These are phyloP conservation scores for Aurinia saxatilis DNA, from an alignment of 345 rosid genomes.

Conservation along the genomic window DNA sequence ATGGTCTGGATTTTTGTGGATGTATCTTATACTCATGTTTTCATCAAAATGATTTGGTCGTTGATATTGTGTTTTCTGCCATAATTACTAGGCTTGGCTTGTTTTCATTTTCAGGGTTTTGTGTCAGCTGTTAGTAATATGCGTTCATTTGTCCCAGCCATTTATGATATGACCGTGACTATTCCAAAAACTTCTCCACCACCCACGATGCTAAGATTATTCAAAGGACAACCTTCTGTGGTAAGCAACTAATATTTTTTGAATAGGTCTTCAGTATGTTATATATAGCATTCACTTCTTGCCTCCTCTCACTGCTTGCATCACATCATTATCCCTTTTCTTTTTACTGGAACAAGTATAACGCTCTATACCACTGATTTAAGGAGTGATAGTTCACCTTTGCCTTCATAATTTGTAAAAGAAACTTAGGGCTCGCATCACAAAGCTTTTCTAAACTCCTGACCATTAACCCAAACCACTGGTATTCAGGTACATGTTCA, in stretches of 20 bases:
- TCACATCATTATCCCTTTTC: background rate
- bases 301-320: background rate
- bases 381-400: background rate
- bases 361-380: background rate
- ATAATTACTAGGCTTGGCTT: background rate
- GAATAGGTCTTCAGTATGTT: background rate
- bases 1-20: background rate
- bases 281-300: background rate
- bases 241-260: conserved; percentile 38
- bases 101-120: conserved; percentile 65
- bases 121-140: conserved; percentile 86
- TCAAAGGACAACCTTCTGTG: conserved; percentile 85
- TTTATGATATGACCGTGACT: conserved; percentile 80
- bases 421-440: background rate
- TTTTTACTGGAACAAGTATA: background rate
- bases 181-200: conserved; percentile 67
- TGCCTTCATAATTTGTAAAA: background rate
- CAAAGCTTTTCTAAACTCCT: background rate
- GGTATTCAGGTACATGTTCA: conserved; percentile 75
- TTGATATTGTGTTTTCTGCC: background rate
- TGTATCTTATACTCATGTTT: background rate
- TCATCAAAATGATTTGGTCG: background rate
- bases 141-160: conserved; percentile 94
- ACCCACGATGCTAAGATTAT: conserved; percentile 79
- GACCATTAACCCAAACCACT: background rate